Evolutionary conservation across 352 stramenopile species (phyloP).

Genomic region (Globisporangium lucens): DNA sequence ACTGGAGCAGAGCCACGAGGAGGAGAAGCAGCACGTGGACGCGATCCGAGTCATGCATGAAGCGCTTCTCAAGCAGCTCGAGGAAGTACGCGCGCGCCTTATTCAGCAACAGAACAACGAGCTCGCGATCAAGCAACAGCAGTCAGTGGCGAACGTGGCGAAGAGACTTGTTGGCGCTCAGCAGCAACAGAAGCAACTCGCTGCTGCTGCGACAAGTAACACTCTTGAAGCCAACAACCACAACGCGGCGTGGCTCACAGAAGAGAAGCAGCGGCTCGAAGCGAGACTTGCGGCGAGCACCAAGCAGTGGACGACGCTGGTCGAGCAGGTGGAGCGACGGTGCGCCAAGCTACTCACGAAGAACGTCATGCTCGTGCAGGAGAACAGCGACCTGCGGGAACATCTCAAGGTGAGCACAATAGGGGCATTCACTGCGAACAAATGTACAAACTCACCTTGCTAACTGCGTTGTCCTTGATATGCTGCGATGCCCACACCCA

Average conservation of each 20-base stretch:
- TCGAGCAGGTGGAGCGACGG: conserved; percentile 55
- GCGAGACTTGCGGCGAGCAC: conserved; percentile 31
- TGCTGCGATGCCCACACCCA: neutral
- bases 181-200: neutral
- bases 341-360: conserved; percentile 65
- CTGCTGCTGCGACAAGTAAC: neutral
- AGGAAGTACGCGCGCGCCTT: conserved; percentile 35
- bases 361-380: conserved; percentile 68
- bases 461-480: neutral
- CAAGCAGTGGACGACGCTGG: conserved; percentile 33
- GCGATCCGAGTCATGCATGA: conserved; percentile 40
- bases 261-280: conserved; percentile 38
- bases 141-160: conserved; percentile 4
- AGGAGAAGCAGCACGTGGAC: conserved; percentile 9
- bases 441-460: neutral
- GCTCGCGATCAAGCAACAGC: conserved; percentile 8
- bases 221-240: neutral
- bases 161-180: neutral
- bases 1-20: conserved; percentile 12
- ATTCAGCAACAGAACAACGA: conserved; percentile 20
- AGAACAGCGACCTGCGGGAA: conserved; percentile 46
- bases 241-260: neutral
- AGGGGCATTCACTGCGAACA: neutral
- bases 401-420: conserved; percentile 24
- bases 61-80: conserved; percentile 34